Evolutionary conservation across 225 moss, liverwort and hornwort genomes (phyloP).

Genomic region (Pseudoscleropodium purum): DNA sequence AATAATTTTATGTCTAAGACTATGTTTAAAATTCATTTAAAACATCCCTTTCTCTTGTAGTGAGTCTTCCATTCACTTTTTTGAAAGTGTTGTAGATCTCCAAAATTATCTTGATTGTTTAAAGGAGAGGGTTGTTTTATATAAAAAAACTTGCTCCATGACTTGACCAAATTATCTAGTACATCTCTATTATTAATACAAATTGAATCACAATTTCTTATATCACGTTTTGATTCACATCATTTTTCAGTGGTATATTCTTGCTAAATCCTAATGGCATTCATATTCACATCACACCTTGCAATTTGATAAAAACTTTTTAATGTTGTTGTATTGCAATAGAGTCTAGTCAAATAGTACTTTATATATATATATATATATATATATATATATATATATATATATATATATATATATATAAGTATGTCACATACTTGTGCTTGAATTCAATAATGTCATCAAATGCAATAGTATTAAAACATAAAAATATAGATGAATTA

Average conservation of each 20-base stretch:
- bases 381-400: too few species aligned
- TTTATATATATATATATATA: not conserved
- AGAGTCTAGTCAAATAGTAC: fast-evolving
- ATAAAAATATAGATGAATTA: not conserved
- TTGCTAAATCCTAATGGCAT: not conserved
- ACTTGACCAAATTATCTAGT: not conserved
- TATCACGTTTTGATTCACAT: not conserved
- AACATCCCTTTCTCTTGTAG: too few species aligned
- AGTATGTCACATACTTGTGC: not conserved
- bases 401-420: too few species aligned
- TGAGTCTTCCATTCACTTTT: not conserved
- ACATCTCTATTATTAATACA: not conserved
- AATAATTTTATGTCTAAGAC: too few species aligned
- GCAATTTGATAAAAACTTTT: not conserved
- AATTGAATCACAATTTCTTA: not conserved
- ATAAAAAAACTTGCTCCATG: too few species aligned
- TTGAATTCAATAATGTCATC: not conserved
- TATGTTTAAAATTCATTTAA: too few species aligned
- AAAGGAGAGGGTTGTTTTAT: not conserved
- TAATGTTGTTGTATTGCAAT: not conserved
- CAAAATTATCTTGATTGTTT: not conserved
- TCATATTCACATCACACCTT: not conserved
- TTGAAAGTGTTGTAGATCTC: too few species aligned
- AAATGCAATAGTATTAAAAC: not conserved
- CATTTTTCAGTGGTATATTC: not conserved